Percentiles rank a stretch among this genome's conserved stretches.
Evolutionary conservation across 257 asterid species (phyloP).

Genomic region (Dorcoceras hygrometricum): DNA sequence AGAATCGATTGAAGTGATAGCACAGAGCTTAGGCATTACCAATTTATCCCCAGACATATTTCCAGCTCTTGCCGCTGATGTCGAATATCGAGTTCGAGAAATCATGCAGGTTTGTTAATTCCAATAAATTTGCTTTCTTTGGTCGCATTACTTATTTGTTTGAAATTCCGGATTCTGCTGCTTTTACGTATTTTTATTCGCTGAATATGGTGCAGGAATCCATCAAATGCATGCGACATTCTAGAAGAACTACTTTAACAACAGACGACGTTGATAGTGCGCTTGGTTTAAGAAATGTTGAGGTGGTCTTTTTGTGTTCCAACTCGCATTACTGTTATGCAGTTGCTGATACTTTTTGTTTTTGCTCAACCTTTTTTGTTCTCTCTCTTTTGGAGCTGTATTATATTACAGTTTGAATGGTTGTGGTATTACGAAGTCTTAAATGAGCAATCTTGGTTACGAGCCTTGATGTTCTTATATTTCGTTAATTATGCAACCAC

Average conservation of each 20-base stretch:
- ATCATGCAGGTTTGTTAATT: conserved; percentile 79
- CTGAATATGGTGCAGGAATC: conserved; percentile 60
- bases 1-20: conserved; percentile 81
- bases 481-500: background rate
- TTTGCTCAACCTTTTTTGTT: background rate
- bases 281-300: conserved; percentile 83
- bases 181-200: background rate
- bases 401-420: background rate
- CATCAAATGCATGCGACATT: conserved; percentile 96
- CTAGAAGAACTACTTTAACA: conserved; percentile 84
- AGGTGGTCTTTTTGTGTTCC: conserved; percentile 39
- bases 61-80: conserved; percentile 91
- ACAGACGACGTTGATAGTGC: conserved; percentile 93
- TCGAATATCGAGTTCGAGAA: conserved; percentile 91
- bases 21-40: conserved; percentile 83
- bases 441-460: background rate
- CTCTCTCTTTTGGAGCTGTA: background rate
- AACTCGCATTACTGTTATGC: background rate
- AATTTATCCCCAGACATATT: conserved; percentile 81
- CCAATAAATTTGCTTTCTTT: background rate
- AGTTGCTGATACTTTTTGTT: background rate
- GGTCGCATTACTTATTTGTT: background rate
- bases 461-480: background rate
- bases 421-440: background rate
- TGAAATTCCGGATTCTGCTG: conserved; percentile 1